Conservation (phyloP, 306 rosid species). For the peach (Prunus persica) region Prunus_persica_NCBIv2 NC_034016.1:12921001-12921500, state of each 20-base stretch:
- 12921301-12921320: not conserved
- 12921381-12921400: not conserved
- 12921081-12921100: not conserved
- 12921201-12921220: not conserved
- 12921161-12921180: not conserved
- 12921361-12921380: not conserved
- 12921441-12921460: not conserved
- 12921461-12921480: not conserved
- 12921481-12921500: not conserved
- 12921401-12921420: not conserved
- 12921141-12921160: not conserved
- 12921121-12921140: not conserved
- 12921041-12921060: not conserved
- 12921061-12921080: not conserved
- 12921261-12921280: not conserved
- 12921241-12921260: not conserved
- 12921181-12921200: not conserved
- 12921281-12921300: not conserved
- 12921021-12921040: not conserved
- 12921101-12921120: not conserved
- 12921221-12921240: not conserved
- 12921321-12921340: not conserved
- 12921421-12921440: not conserved
- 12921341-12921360: not conserved
- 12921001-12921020: not conserved